Conservation (phyloP, 352 stramenopile genomes). For the Phytophthora ramorum region DNA sequence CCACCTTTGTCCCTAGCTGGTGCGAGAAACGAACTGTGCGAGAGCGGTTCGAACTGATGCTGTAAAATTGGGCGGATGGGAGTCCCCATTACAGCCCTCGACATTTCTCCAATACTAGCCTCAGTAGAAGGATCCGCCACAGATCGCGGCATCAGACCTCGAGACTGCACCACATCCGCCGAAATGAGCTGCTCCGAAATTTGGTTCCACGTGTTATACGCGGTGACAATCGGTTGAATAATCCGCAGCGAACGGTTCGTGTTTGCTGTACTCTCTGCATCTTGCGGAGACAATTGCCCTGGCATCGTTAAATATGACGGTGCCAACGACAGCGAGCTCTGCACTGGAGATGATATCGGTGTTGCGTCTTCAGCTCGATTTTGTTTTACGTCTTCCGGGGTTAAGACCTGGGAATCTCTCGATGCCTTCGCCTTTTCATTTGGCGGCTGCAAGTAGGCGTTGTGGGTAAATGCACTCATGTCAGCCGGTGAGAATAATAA, state of each 20-base stretch:
- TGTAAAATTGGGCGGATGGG: constrained; percentile 45
- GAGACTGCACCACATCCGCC: constrained; percentile 48
- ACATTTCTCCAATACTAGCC: constrained; percentile 5
- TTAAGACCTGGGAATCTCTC: background rate
- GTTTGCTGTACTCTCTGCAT: background rate
- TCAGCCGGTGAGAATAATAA: constrained; percentile 72
- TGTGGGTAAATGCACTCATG: constrained; percentile 66
- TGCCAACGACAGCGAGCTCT: background rate
- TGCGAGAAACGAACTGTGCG: constrained; percentile 44
- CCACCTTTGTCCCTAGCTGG: constrained; percentile 27
- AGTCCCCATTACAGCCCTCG: background rate
- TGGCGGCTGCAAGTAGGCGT: constrained; percentile 32
- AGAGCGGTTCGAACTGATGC: constrained; percentile 51
- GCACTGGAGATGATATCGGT: background rate
- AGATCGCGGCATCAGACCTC: constrained; percentile 12
- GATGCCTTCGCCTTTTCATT: constrained; percentile 3
- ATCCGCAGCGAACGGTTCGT: constrained; percentile 15
- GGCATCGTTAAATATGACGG: background rate
- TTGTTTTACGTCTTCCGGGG: constrained; percentile 10
- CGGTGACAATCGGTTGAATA: constrained; percentile 40
- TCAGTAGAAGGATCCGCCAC: constrained; percentile 18
- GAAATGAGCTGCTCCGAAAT: constrained; percentile 52
- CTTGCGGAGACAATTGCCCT: background rate
- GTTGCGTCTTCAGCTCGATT: constrained; percentile 1
- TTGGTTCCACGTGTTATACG: constrained; percentile 56